Evolutionary conservation across 352 stramenopile genomes (phyloP).

Genomic region (Pythium utonaiense): DNA sequence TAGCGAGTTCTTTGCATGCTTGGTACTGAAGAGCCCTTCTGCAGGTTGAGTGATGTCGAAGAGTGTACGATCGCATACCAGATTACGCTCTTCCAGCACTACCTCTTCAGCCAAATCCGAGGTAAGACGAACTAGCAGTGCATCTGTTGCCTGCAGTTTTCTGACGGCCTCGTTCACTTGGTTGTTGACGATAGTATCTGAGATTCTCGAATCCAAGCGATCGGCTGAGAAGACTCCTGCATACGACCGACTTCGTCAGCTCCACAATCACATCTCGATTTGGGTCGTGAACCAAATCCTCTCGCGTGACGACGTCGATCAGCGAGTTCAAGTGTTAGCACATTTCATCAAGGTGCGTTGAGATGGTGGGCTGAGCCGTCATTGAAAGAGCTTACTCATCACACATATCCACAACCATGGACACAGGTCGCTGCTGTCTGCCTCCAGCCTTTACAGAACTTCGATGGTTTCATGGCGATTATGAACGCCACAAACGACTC

Average conservation of each 20-base stretch:
- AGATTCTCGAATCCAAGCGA: constrained; percentile 72
- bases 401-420: background rate
- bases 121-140: constrained; percentile 23
- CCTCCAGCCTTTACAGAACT: constrained; percentile 77
- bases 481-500: constrained; percentile 89
- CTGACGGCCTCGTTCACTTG: no score
- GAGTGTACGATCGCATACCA: constrained; percentile 77
- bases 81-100: constrained; percentile 85
- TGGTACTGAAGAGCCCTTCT: no score
- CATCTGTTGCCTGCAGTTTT: no score
- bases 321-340: constrained; percentile 72
- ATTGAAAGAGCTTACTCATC: no score
- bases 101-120: constrained; percentile 87
- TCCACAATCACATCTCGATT: constrained; percentile 85
- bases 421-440: constrained; percentile 63
- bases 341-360: constrained; percentile 79
- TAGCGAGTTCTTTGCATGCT: background rate
- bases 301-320: constrained; percentile 66
- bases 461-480: constrained; percentile 88
- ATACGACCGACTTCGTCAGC: constrained; percentile 74
- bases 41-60: constrained; percentile 74
- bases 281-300: constrained; percentile 86
- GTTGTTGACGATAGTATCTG: constrained; percentile 42
- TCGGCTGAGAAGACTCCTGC: constrained; percentile 75
- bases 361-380: no score